phyloP scores from a whole-genome alignment of 108 stramenopile species.

The Nitzschia sp. region DNA sequence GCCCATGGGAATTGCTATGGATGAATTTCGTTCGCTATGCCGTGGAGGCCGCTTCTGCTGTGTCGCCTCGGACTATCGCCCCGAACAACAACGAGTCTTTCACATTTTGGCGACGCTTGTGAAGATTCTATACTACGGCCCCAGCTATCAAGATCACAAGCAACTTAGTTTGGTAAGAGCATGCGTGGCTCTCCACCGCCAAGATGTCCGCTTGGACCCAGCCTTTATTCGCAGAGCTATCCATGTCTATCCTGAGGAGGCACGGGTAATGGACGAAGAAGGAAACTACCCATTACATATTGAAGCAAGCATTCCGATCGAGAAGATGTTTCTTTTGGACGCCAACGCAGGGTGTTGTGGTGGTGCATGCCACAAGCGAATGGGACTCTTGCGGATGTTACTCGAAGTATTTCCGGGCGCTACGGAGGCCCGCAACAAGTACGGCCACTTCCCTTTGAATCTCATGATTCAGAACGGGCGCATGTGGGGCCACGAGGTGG shows the following conservation, averaged over 20 bases:
- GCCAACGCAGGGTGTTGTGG: slow-evolving; percentile 9
- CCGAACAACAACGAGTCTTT: slow-evolving; percentile 32
- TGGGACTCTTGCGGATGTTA: slow-evolving; percentile 34
- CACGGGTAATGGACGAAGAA: slow-evolving; percentile 32
- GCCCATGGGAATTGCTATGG: slow-evolving; percentile 57
- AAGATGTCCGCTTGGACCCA: slow-evolving; percentile 49
- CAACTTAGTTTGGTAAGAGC: slow-evolving; percentile 39
- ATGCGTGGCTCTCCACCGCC: slow-evolving; percentile 52
- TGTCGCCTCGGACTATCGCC: slow-evolving; percentile 8
- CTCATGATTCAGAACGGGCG: slow-evolving; percentile 56
- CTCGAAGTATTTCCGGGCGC: slow-evolving; percentile 47
- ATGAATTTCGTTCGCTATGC: slow-evolving; percentile 38
- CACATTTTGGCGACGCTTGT: slow-evolving; percentile 39
- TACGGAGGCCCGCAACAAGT: slow-evolving; percentile 27
- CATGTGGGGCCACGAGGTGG: slow-evolving; percentile 39
- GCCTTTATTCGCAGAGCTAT: slow-evolving; percentile 54
- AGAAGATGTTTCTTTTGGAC: slow-evolving; percentile 53
- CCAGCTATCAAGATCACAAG: slow-evolving; percentile 19
- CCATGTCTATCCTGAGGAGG: slow-evolving; percentile 44
- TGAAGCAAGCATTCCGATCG: slow-evolving; percentile 57
- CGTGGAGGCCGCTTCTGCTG: slow-evolving; percentile 19
- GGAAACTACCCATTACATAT: slow-evolving; percentile 55
- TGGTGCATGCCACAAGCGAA: slow-evolving; percentile 36
- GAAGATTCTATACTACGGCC: slow-evolving; percentile 48
- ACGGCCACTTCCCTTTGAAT: slow-evolving; percentile 44